Evolutionary conservation across 75 land plant genomes (phyloP).

Genomic region (Cunninghamia lanceolata): DNA sequence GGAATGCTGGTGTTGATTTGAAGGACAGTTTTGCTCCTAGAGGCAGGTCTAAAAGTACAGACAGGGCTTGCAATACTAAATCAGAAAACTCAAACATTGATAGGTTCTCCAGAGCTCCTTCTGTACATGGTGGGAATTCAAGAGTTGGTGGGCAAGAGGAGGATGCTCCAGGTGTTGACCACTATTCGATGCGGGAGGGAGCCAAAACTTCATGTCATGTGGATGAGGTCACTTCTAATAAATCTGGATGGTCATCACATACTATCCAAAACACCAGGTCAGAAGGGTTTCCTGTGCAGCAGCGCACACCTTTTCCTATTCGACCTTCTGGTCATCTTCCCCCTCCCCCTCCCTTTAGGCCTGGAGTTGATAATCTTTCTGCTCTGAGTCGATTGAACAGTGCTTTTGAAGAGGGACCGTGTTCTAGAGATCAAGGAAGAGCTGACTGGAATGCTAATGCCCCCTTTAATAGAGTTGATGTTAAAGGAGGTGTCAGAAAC

Average conservation of each 20-base stretch:
- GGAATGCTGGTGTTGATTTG: not conserved
- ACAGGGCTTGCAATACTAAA: not conserved
- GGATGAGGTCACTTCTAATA: not conserved
- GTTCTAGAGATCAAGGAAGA: slow-evolving; percentile 14
- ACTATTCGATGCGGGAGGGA: slow-evolving; percentile 4
- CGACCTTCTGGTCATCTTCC: slow-evolving; percentile 10
- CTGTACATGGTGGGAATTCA: not conserved
- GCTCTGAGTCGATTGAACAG: not conserved
- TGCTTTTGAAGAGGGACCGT: not conserved
- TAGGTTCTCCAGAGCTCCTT: slow-evolving; percentile 8
- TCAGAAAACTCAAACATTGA: slow-evolving; percentile 3
- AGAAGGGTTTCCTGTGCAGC: slow-evolving; percentile 1
- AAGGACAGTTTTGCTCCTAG: not conserved
- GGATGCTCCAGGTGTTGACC: slow-evolving; percentile 7
- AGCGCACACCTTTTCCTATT: not conserved
- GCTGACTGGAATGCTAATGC: slow-evolving; percentile 10
- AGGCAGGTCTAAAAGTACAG: slow-evolving; percentile 10
- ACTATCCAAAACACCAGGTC: not conserved
- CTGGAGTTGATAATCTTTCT: slow-evolving; percentile 13
- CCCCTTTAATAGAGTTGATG: not conserved
- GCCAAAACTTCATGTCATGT: not conserved
- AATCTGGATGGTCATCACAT: slow-evolving; percentile 5
- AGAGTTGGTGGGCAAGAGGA: not conserved
- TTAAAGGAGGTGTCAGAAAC: not conserved
- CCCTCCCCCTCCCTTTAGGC: slow-evolving; percentile 7